Percentiles rank a stretch among this genome's conserved stretches.
phyloP scores from a whole-genome alignment of 2,329 filamentous ascomycete genomes.

The Exophiala spinifera region DNA sequence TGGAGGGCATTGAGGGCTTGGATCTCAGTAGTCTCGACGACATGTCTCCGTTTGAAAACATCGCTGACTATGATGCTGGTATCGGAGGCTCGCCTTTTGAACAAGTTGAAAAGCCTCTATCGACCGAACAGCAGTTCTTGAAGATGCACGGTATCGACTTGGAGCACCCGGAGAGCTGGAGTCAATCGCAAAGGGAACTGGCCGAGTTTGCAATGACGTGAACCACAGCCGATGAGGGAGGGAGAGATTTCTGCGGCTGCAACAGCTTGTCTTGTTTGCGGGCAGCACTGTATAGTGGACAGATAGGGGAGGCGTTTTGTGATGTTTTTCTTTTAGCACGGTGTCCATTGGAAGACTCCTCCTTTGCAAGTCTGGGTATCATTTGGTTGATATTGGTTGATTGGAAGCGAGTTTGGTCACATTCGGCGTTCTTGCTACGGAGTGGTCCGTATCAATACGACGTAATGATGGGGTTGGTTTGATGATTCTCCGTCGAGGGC shows the following conservation, averaged over 20 bases:
- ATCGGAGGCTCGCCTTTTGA: constrained; percentile 22
- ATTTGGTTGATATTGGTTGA: no score
- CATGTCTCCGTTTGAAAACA: constrained; percentile 20
- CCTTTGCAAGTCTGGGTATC: no score
- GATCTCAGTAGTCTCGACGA: constrained; percentile 22
- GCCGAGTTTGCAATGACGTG: constrained; percentile 13
- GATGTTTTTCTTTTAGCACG: neutral
- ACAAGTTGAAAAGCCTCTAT: constrained; percentile 15
- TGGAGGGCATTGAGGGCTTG: constrained; percentile 22
- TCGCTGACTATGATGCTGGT: constrained; percentile 15
- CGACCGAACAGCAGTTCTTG: constrained; percentile 5
- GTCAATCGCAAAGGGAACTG: constrained; percentile 9
- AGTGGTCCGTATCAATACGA: no score
- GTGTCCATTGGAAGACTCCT: neutral
- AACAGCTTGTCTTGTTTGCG: no score
- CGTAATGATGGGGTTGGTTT: no score
- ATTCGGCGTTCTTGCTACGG: no score
- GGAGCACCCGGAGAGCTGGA: constrained; percentile 21
- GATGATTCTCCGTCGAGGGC: no score
- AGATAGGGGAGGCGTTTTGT: no score
- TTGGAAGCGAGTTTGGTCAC: no score
- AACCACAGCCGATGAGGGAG: neutral
- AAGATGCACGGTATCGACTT: constrained; percentile 13
- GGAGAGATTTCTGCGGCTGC: no score
- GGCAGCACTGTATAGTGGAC: no score